Conservation (phyloP, 179 eudicot genomes). For the Corrigiola litoralis region DNA sequence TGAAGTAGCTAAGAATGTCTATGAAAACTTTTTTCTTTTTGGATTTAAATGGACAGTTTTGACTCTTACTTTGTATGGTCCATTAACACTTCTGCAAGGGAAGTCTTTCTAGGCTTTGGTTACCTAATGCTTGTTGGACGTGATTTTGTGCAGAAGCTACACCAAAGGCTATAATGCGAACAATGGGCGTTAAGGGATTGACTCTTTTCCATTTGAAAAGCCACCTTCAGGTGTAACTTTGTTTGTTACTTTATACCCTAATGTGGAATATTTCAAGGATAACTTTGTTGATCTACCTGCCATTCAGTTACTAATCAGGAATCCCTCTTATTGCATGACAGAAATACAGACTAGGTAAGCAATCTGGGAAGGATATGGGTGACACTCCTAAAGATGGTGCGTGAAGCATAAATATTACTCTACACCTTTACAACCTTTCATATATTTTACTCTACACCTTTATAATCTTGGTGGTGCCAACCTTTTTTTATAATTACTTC, state of each 20-base stretch:
- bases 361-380: slow-evolving; percentile 69
- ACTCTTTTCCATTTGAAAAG: slow-evolving; percentile 81
- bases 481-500: background rate
- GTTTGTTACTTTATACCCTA: background rate
- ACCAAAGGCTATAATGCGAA: slow-evolving; percentile 75
- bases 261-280: background rate
- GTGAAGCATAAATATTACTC: slow-evolving; percentile 24
- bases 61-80: background rate
- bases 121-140: slow-evolving; percentile 22
- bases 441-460: slow-evolving; percentile 10
- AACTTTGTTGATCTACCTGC: background rate
- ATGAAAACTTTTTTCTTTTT: too few relatives aligned
- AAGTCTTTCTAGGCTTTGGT: background rate
- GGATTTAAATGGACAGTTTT: background rate
- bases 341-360: slow-evolving; percentile 90
- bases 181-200: slow-evolving; percentile 81
- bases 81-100: background rate
- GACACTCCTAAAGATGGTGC: slow-evolving; percentile 74
- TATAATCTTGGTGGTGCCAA: slow-evolving; percentile 1
- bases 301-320: slow-evolving; percentile 5
- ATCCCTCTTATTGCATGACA: slow-evolving; percentile 34
- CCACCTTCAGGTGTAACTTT: slow-evolving; percentile 66
- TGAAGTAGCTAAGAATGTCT: too few relatives aligned
- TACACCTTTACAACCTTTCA: slow-evolving; percentile 10
- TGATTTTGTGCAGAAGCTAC: slow-evolving; percentile 60